Evolutionary conservation across 306 rosid genomes (phyloP).

Genomic region (Trichosanthes cucumerina): DNA sequence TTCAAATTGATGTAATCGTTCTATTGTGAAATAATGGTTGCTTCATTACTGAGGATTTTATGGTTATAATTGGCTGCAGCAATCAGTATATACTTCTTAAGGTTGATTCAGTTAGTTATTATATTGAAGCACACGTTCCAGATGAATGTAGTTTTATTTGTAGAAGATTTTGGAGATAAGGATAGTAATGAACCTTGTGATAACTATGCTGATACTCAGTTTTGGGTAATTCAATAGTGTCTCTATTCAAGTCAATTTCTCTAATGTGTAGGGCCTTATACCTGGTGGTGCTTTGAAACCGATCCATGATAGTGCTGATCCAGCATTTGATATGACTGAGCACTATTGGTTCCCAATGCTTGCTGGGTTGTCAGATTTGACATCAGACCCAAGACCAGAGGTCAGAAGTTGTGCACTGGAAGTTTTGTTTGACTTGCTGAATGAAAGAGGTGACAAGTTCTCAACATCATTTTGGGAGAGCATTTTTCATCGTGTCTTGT

Average conservation of each 20-base stretch:
- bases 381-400: slow-evolving; percentile 92
- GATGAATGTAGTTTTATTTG: too few relatives aligned
- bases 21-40: not conserved
- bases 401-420: slow-evolving; percentile 97
- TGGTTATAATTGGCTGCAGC: not conserved
- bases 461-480: slow-evolving; percentile 91
- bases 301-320: slow-evolving; percentile 43
- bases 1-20: not conserved
- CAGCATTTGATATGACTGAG: slow-evolving; percentile 75
- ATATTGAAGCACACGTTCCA: too few relatives aligned
- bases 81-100: not conserved
- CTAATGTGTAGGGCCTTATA: slow-evolving; percentile 60
- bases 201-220: not conserved
- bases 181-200: not conserved
- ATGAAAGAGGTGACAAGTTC: slow-evolving; percentile 98
- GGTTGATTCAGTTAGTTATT: not conserved
- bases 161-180: not conserved
- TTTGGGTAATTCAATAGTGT: not conserved
- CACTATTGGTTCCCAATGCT: slow-evolving; percentile 99
- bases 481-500: slow-evolving; percentile 89
- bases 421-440: slow-evolving; percentile 92
- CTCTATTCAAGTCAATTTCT: not conserved
- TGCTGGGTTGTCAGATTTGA: slow-evolving; percentile 96
- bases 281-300: slow-evolving; percentile 98
- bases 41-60: not conserved